Conservation (phyloP, 2,329 filamentous ascomycete genomes). For the Penicillium brasilianum region DNA sequence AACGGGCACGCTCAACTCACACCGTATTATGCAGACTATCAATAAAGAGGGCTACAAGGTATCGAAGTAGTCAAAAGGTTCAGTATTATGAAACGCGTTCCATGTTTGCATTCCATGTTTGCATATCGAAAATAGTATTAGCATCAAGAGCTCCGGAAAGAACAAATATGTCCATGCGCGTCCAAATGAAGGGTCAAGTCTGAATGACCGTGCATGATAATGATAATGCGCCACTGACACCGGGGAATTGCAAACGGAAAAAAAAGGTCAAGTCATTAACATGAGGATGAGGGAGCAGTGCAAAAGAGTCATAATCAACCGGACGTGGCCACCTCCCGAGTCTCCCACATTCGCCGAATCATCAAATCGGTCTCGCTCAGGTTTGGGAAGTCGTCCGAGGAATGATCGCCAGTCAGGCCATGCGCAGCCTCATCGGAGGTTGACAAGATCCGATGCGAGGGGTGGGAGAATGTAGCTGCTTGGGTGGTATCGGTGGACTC, state of each 20-base stretch:
- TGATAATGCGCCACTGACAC: constrained; percentile 15
- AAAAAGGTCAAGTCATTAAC: constrained; percentile 24
- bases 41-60: background rate
- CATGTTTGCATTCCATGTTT: background rate
- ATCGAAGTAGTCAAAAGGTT: background rate
- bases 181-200: background rate
- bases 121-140: constrained; percentile 5
- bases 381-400: constrained; percentile 32
- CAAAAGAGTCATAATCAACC: constrained; percentile 30
- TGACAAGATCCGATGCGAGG: constrained; percentile 42
- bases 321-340: constrained; percentile 46
- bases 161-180: constrained; percentile 13
- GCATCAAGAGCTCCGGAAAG: constrained; percentile 3
- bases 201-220: background rate
- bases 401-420: constrained; percentile 28
- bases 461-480: constrained; percentile 35
- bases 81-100: background rate
- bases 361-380: constrained; percentile 45
- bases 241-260: constrained; percentile 18
- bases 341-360: constrained; percentile 52
- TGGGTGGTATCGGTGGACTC: constrained; percentile 32
- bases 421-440: constrained; percentile 41
- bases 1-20: no score
- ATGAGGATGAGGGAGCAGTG: constrained; percentile 23
- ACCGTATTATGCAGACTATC: no score